These are phyloP conservation scores for Ehretia macrophylla DNA, from an alignment of 257 asterid species.

Conservation along the genomic window DNA sequence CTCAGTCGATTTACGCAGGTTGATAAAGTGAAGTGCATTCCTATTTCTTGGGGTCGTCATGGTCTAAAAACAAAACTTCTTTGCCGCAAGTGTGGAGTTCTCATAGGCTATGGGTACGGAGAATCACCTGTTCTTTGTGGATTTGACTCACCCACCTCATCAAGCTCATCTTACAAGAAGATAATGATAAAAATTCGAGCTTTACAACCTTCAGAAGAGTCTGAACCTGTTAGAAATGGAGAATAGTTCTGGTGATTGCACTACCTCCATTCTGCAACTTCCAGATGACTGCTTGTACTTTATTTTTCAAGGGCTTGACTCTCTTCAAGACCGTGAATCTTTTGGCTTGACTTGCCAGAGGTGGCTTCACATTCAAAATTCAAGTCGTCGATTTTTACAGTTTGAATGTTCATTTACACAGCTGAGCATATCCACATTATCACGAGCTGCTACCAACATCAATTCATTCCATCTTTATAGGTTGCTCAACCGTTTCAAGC, in stretches of 20 bases:
- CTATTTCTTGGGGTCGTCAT: conserved; percentile 50
- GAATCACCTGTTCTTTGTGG: conserved; percentile 62
- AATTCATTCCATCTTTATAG: conserved; percentile 36
- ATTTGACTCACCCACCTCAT: conserved; percentile 56
- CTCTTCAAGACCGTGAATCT: conserved; percentile 50
- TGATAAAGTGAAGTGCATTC: conserved; percentile 61
- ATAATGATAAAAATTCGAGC: conserved; percentile 59
- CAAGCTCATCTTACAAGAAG: conserved; percentile 51
- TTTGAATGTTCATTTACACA: conserved; percentile 48
- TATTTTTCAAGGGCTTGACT: conserved; percentile 48
- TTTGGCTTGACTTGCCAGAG: conserved; percentile 67
- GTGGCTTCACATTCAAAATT: conserved; percentile 64
- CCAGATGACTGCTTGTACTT: conserved; percentile 56
- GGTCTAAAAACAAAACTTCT: conserved; percentile 67
- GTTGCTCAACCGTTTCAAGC: conserved; percentile 48
- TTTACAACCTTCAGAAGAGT: conserved; percentile 49
- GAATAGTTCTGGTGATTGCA: conserved; percentile 6
- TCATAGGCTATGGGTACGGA: conserved; percentile 61
- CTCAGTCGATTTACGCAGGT: conserved; percentile 82
- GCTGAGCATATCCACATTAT: conserved; percentile 28
- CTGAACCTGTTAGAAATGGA: conserved; percentile 30
- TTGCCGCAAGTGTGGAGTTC: conserved; percentile 70
- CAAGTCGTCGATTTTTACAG: conserved; percentile 53
- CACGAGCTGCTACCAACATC: conserved; percentile 30
- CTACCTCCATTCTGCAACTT: conserved; percentile 37